A percentile compares a stretch with the other conserved stretches of the same genome.
These are phyloP conservation scores for Letharia lupina DNA, from an alignment of 495 filamentous ascomycete genomes.

Conservation along the genomic window DNA sequence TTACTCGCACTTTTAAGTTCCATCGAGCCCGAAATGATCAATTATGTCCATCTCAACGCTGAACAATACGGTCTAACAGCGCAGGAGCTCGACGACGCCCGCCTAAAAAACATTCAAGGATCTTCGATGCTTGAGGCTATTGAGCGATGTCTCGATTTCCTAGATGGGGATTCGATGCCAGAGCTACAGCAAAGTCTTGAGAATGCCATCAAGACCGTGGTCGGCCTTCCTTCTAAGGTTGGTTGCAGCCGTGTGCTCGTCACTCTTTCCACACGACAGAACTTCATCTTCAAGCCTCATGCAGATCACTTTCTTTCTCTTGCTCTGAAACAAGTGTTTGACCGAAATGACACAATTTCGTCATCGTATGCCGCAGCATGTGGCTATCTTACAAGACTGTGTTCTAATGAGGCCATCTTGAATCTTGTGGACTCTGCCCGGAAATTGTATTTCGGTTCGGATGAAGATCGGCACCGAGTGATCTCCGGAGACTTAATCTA, in stretches of 20 bases:
- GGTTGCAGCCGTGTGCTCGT: conserved; percentile 74
- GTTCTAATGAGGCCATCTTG: conserved; percentile 59
- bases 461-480: conserved; percentile 62
- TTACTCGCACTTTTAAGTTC: conserved; percentile 74
- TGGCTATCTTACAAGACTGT: conserved; percentile 75
- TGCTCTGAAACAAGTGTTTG: conserved; percentile 69
- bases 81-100: conserved; percentile 78
- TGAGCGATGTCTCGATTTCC: conserved; percentile 76
- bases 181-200: conserved; percentile 63
- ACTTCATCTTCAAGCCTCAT: conserved; percentile 64
- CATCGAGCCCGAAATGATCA: conserved; percentile 75
- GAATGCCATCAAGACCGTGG: conserved; percentile 68
- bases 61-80: conserved; percentile 73
- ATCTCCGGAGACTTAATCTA: conserved; percentile 72
- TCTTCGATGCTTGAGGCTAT: conserved; percentile 94
- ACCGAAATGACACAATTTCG: conserved; percentile 84
- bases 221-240: conserved; percentile 88
- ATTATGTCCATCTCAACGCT: conserved; percentile 85
- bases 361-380: conserved; percentile 75
- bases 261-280: conserved; percentile 73
- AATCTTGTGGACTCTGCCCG: conserved; percentile 57
- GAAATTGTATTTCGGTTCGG: conserved; percentile 67
- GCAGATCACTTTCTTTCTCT: conserved; percentile 68
- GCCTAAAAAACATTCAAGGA: conserved; percentile 65
- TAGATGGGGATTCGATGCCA: conserved; percentile 67